phyloP scores from a whole-genome alignment of 345 rosid species.

The Acer campestre region DNA sequence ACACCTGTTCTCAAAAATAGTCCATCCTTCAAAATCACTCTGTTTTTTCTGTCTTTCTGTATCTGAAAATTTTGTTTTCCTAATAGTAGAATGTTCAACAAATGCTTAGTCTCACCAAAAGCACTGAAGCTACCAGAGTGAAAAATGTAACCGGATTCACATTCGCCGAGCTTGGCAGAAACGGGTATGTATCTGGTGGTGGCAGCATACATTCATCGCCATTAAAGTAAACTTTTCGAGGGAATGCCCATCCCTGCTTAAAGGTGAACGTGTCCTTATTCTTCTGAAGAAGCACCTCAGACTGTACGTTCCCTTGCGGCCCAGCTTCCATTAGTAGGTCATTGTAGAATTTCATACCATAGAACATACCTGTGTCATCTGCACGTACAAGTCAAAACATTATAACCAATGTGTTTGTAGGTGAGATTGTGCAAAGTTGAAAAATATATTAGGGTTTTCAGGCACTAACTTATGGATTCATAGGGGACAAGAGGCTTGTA shows the following conservation, averaged over 20 bases:
- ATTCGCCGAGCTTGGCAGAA: constrained; percentile 41
- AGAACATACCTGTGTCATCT: constrained; percentile 66
- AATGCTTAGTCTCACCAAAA: constrained; percentile 25
- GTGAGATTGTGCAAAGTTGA: background rate
- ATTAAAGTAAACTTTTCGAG: constrained; percentile 58
- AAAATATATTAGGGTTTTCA: background rate
- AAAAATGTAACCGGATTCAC: constrained; percentile 20
- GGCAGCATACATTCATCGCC: constrained; percentile 65
- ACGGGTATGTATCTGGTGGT: constrained; percentile 54
- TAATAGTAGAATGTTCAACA: constrained; percentile 18
- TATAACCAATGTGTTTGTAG: background rate
- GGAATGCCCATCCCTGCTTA: constrained; percentile 67
- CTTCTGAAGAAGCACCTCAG: constrained; percentile 54
- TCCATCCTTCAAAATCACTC: constrained; percentile 20
- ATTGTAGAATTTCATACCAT: constrained; percentile 56
- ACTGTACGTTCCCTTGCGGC: constrained; percentile 58
- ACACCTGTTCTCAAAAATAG: constrained; percentile 10
- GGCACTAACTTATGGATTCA: constrained; percentile 50
- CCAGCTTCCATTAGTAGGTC: constrained; percentile 63
- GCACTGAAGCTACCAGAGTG: constrained; percentile 30
- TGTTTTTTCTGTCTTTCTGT: constrained; percentile 7
- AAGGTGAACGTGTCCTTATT: constrained; percentile 48
- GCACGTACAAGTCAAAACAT: constrained; percentile 25
- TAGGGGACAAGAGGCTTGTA: constrained; percentile 60
- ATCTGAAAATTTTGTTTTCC: constrained; percentile 13